Evolutionary conservation across 345 rosid genomes (phyloP).

Genomic region (Nasturtium officinale): DNA sequence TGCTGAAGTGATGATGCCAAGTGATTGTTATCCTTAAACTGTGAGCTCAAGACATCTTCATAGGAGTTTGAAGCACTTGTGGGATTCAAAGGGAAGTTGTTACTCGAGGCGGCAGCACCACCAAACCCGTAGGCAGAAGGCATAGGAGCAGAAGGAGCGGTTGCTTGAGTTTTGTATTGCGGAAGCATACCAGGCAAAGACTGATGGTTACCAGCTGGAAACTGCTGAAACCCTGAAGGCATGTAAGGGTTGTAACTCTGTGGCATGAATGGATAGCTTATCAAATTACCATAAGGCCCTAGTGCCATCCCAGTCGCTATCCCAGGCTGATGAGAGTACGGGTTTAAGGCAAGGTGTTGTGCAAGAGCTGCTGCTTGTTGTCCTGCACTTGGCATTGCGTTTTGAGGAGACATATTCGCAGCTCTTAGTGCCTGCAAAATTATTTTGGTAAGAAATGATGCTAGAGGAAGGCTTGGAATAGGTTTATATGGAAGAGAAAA

Average conservation of each 20-base stretch:
- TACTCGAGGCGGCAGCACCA: constrained; percentile 57
- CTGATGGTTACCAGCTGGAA: constrained; percentile 70
- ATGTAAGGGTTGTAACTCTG: constrained; percentile 74
- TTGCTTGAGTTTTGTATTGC: constrained; percentile 86
- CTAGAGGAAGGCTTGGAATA: neutral
- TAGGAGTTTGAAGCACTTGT: constrained; percentile 62
- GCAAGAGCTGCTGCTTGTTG: constrained; percentile 58
- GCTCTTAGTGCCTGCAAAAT: constrained; percentile 63
- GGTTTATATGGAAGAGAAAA: neutral
- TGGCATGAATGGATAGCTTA: constrained; percentile 79
- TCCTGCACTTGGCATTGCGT: constrained; percentile 52
- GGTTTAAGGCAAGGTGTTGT: constrained; percentile 83
- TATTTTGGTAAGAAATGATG: neutral
- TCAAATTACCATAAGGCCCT: constrained; percentile 86
- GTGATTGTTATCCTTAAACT: constrained; percentile 73
- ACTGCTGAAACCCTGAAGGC: constrained; percentile 90
- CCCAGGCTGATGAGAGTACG: constrained; percentile 72
- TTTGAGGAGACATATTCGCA: constrained; percentile 57
- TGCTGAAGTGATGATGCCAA: constrained; percentile 62
- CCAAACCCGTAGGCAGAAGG: constrained; percentile 87
- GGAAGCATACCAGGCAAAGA: constrained; percentile 77
- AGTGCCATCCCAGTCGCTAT: constrained; percentile 76
- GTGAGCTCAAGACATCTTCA: constrained; percentile 76
- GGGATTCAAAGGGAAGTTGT: constrained; percentile 66
- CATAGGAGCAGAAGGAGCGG: constrained; percentile 44